Percentiles rank a stretch among this genome's conserved stretches.
These are phyloP conservation scores for Hortaea werneckii DNA, from an alignment of 2,329 filamentous ascomycete genomes.

Conservation along the genomic window DNA sequence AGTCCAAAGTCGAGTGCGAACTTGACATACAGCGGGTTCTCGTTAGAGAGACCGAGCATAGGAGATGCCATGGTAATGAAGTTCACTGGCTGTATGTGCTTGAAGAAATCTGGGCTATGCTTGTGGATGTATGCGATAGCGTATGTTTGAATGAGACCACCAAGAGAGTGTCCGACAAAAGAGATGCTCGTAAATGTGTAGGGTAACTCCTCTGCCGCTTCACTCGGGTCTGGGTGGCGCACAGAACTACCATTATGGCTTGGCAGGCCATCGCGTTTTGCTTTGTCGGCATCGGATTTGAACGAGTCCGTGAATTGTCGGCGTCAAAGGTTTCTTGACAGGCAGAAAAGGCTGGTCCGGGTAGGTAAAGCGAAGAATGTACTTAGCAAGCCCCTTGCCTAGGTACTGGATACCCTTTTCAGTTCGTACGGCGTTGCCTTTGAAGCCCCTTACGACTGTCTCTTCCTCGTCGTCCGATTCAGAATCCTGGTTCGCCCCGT, in stretches of 20 bases:
- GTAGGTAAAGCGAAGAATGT: constrained; percentile 80
- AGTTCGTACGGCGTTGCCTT: constrained; percentile 80
- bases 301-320: constrained; percentile 41
- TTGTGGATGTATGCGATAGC: constrained; percentile 95
- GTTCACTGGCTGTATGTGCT: constrained; percentile 75
- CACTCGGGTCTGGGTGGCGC: constrained; percentile 34
- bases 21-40: constrained; percentile 94
- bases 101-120: constrained; percentile 84
- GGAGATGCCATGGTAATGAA: constrained; percentile 83
- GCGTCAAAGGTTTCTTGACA: constrained; percentile 42
- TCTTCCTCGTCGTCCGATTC: constrained; percentile 65
- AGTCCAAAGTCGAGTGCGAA: constrained; percentile 94
- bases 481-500: constrained; percentile 19
- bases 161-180: constrained; percentile 85
- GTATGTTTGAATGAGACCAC: constrained; percentile 84
- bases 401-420: constrained; percentile 95
- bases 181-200: constrained; percentile 92
- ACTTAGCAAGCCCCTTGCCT: constrained; percentile 86
- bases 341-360: constrained; percentile 86
- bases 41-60: constrained; percentile 85
- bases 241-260: constrained; percentile 54
- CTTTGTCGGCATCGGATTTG: constrained; percentile 33
- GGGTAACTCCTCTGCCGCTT: constrained; percentile 41
- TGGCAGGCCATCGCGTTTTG: constrained; percentile 35
- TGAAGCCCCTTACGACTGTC: constrained; percentile 81